Base-by-base conservation (phyloP, 1,139 yeast genomes). In the Geotrichum carabidarum region DNA sequence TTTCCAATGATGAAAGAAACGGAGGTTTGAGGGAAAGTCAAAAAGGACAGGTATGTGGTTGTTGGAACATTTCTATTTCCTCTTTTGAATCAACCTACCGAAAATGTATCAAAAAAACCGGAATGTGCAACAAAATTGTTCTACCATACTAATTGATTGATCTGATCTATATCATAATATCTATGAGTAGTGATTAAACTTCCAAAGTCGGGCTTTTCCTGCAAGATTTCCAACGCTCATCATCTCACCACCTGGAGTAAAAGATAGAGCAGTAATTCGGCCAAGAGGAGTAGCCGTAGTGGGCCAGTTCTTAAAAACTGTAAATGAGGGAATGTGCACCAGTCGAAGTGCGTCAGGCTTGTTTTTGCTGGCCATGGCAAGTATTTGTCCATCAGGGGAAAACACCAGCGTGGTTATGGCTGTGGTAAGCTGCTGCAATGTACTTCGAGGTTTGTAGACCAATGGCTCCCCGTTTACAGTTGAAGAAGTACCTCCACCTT, bases 281-380 rank as follows among this genome's bases (percentile, higher is more conserved):
- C 99, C 99, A 61, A 94, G 78, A 3, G 99, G 99, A 0, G 99
- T 91, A 8, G 90, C 93, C 56, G 93, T 83, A 1, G 98, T 93
- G 18, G 99, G 99, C 99, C 99, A 94, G 74, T 94, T 94, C 55
- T 83, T 78, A 71, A 83, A 94, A 2, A 88, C 96, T 11, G 88
- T 80, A 58, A 93, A 90, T 9, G 90, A 78, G 11, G 98, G 96
- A 57, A 93, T 72, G 66, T 94, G 99, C 12, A 90, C 93, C 61
- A 94, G 70, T 65, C 91, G 80, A 60, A 94, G 74, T 0, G 96
- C 89, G 69, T 94, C 98, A 65, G 86, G 82, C 72, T 85, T 83
- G 5, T 86, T 93, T 63, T 95, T 78, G 7, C 95, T 86, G 0
- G 96, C 95, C 63, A 91, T 79, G 62, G 89, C 86, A 58, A 94